A percentile compares a stretch with the other conserved stretches of the same genome.
Conservation (phyloP, 495 filamentous ascomycete species). For the Annulohypoxylon moriforme region DNA sequence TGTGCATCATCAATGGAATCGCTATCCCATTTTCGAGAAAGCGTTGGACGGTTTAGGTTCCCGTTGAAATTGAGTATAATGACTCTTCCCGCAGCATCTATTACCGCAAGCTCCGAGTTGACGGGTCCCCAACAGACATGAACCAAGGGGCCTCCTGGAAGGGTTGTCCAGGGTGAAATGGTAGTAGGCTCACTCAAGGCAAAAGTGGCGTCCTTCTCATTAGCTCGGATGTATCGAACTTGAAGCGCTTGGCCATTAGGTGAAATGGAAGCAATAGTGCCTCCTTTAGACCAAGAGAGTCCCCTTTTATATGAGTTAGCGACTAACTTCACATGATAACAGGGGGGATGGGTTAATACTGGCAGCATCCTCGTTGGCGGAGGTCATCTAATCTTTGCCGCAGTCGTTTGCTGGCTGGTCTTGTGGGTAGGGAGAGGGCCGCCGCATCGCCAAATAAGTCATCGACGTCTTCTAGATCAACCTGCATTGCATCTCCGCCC, state of each 20-base stretch:
- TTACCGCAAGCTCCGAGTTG: conserved; percentile 76
- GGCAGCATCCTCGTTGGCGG: conserved; percentile 80
- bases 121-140: conserved; percentile 85
- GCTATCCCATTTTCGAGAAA: conserved; percentile 63
- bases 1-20: conserved; percentile 77
- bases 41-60: conserved; percentile 72
- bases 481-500: conserved; percentile 66
- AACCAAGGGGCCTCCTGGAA: conserved; percentile 66
- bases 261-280: conserved; percentile 85
- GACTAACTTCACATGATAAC: conserved; percentile 4
- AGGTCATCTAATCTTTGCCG: conserved; percentile 82
- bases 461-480: conserved; percentile 73
- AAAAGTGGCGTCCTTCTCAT: conserved; percentile 79
- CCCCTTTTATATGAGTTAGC: conserved; percentile 63
- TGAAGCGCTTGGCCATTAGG: conserved; percentile 74
- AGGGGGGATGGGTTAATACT: conserved; percentile 64
- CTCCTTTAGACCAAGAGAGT: conserved; percentile 89
- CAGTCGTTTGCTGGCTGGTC: conserved; percentile 71
- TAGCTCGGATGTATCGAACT: conserved; percentile 76
- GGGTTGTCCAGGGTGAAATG: conserved; percentile 47
- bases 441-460: conserved; percentile 81
- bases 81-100: conserved; percentile 79
- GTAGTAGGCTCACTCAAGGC: conserved; percentile 70
- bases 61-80: conserved; percentile 71
- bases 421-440: conserved; percentile 64